Base-by-base conservation (phyloP, 371 early-diverging fungal species). In the Zychaea mexicana region DNA sequence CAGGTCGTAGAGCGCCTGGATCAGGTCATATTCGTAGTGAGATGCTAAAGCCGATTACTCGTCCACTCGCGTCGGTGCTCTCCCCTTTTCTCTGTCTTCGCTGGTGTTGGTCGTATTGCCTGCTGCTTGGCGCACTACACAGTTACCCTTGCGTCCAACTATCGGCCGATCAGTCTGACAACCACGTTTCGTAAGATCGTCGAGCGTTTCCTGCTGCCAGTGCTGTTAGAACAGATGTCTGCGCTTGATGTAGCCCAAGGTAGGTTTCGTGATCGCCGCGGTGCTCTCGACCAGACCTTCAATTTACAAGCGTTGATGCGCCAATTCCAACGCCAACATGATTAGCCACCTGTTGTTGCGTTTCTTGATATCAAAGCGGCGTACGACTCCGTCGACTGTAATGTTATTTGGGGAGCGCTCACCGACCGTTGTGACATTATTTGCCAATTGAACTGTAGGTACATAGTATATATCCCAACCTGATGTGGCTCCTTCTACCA, bases 291-390 rank as follows among this genome's bases (percentile, higher is more conserved):
- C 27, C 71, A 70, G 49, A 69, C 65, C 1, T 60, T 70, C 2
- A 62, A 62, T 27, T 64, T 74, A 1, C 61, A 57, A 15, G 62
- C 57, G 32, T 42, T 74, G 0, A 53, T 67, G 22, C 46, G 64
- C 3, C 6, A 55, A 8, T 59, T 54, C 42, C 32, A 27, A 5
- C 0, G 17, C 1, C 13, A 5, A 1, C 55, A 64, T 52, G 5
- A 59, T 0, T 32, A 10, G 2, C 7, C 27, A 0, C 66, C 74
- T 8, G 61, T 61, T 2, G 36, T 69, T 0, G 70, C 63, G 1
- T 70, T 74, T 30, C 62, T 74, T 3, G 71, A 74, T 27, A 70
- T 68, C 19, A 70, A 74, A 36, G 28, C 61, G 17, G 74, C 69
- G 0, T 71, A 71, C 36, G 71, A 67, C 39, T 62, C 64, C 0